Conservation (phyloP, 371 early-diverging fungal genomes). For the Apophysomyces sp. region DNA sequence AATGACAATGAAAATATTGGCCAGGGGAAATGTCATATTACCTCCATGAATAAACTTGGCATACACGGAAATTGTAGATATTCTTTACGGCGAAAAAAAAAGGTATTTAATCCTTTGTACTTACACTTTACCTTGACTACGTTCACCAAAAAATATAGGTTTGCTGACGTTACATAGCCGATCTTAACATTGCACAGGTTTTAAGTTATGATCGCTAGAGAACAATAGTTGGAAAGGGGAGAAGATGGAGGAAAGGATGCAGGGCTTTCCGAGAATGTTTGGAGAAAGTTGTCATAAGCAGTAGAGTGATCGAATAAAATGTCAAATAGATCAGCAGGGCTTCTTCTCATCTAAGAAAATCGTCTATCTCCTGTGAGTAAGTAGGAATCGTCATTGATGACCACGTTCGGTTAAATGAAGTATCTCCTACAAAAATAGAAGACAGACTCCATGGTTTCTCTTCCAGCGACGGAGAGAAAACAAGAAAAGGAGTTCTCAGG, state of each 20-base stretch:
- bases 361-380: neutral
- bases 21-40: neutral
- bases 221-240: neutral
- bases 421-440: neutral
- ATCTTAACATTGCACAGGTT: too few relatives aligned
- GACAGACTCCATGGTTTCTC: neutral
- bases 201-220: neutral
- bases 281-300: neutral
- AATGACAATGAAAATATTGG: neutral
- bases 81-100: too few relatives aligned
- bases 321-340: neutral
- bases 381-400: neutral
- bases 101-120: too few relatives aligned
- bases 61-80: neutral
- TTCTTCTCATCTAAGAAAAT: neutral
- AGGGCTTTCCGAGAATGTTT: neutral
- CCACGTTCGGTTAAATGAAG: neutral
- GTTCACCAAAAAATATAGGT: too few relatives aligned
- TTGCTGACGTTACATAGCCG: too few relatives aligned
- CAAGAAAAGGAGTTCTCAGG: neutral
- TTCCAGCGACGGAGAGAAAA: neutral
- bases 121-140: too few relatives aligned
- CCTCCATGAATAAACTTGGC: neutral
- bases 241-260: neutral
- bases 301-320: neutral